Percentiles rank a stretch among this genome's conserved stretches.
These are phyloP conservation scores for Colletotrichum nymphaeae DNA, from an alignment of 2,329 filamentous ascomycete genomes.

Conservation along the genomic window DNA sequence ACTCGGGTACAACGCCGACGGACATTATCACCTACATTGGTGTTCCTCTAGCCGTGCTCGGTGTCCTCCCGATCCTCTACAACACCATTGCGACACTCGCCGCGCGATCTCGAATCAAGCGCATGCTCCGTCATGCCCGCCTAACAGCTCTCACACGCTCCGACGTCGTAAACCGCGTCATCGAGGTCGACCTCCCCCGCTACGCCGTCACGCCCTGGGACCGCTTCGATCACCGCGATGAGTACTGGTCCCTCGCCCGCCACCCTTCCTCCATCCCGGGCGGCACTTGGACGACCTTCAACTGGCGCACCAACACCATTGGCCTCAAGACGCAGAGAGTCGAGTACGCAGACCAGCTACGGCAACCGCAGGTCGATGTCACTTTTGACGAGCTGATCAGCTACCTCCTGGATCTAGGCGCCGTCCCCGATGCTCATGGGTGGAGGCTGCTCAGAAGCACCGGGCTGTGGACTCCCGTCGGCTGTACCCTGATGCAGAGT, in stretches of 20 bases:
- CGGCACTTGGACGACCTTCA: slow-evolving; percentile 73
- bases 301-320: slow-evolving; percentile 73
- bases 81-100: slow-evolving; percentile 71
- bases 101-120: slow-evolving; percentile 69
- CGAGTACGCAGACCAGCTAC: slow-evolving; percentile 69
- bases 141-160: slow-evolving; percentile 70
- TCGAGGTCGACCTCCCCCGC: slow-evolving; percentile 74
- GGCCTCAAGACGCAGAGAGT: slow-evolving; percentile 72
- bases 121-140: slow-evolving; percentile 66
- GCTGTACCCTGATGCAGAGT: slow-evolving; percentile 66
- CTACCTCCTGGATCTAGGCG: slow-evolving; percentile 73
- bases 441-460: slow-evolving; percentile 67
- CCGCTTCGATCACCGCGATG: slow-evolving; percentile 60
- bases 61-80: slow-evolving; percentile 73
- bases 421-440: slow-evolving; percentile 68
- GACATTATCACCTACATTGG: slow-evolving; percentile 36
- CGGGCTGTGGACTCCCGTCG: slow-evolving; percentile 70
- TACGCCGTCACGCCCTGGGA: slow-evolving; percentile 73
- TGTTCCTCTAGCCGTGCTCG: slow-evolving; percentile 66
- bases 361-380: slow-evolving; percentile 64
- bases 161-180: slow-evolving; percentile 73
- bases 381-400: slow-evolving; percentile 69
- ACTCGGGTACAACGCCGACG: slow-evolving; percentile 3
- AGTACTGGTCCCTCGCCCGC: slow-evolving; percentile 69
- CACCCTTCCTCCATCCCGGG: slow-evolving; percentile 66